These are phyloP conservation scores for Xylaria sp. DNA, from an alignment of 2,329 filamentous ascomycete species.

Conservation along the genomic window DNA sequence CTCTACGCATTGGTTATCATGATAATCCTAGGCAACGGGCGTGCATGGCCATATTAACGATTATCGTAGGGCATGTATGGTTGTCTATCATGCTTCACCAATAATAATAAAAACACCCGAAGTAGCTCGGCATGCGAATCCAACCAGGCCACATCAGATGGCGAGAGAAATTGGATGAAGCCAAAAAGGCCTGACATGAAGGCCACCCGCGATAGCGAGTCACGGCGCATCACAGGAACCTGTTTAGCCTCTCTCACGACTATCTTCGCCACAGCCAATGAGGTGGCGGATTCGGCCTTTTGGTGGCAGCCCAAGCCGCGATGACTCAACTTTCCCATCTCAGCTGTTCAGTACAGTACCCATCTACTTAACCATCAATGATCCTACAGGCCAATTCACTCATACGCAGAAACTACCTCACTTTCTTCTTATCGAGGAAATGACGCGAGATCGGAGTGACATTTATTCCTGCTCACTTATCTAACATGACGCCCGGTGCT, in stretches of 20 bases:
- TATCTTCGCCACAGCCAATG: constrained; percentile 40
- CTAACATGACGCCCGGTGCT: constrained; percentile 19
- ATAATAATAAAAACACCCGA: constrained; percentile 32
- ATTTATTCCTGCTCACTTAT: constrained; percentile 12
- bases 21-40: constrained; percentile 15
- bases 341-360: constrained; percentile 26
- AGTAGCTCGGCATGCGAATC: constrained; percentile 27
- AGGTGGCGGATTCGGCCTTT: constrained; percentile 25
- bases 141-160: constrained; percentile 33
- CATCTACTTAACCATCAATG: constrained; percentile 17
- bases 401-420: constrained; percentile 1
- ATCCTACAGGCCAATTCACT: constrained; percentile 14
- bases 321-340: constrained; percentile 44
- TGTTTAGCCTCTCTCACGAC: constrained; percentile 39
- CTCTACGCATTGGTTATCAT: constrained; percentile 17
- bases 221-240: constrained; percentile 36
- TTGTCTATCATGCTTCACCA: neutral
- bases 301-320: constrained; percentile 41
- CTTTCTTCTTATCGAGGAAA: constrained; percentile 17
- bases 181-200: constrained; percentile 14
- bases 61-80: constrained; percentile 33
- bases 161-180: constrained; percentile 16
- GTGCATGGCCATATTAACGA: constrained; percentile 19
- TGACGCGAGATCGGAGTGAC: constrained; percentile 36
- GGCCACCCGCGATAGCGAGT: constrained; percentile 28